Base-by-base conservation (phyloP, 768 basidiomycete species). In the Russula ochroleuca region DNA sequence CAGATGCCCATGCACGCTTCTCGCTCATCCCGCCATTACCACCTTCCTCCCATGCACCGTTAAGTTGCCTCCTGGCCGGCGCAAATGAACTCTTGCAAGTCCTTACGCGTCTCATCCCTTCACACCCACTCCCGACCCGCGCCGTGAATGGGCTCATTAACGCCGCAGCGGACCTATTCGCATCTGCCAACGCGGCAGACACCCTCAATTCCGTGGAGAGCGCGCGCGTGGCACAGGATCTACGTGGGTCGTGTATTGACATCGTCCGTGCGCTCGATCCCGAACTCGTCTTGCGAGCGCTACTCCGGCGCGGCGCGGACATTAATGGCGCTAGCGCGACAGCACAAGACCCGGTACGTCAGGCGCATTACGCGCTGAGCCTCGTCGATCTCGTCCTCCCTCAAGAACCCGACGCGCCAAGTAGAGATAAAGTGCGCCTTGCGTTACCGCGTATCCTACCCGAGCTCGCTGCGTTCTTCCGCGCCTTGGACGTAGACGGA, bases 341-440 rank as follows among this genome's bases (percentile, higher is more conserved):
- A 25, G 38, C 77, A 48, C 75, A 74, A 10, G 87, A 92, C 69
- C 87, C 87, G 2, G 80, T 78, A 0, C 76, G 79, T 63, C 85
- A 83, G 57, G 67, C 87, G 3, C 71, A 77, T 37, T 85, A 87
- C 69, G 74, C 83, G 3, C 83, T 82, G 68, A 73, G 75, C 50
- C 76, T 92, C 53, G 67, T 90, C 48, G 82, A 87, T 67, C 75
- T 76, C 58, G 71, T 90, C 37, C 74, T 91, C 1, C 86, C 87
- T 1, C 68, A 66, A 64, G 52, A 70, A 66, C 47, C 57, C 55
- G 50, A 57, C 13, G 47, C 58, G 17, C 57, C 38, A 14, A 45
- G 25, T 5, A 51, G 43, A 5, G 50, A 38, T 2, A 89, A 85
- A 86, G 72, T 81, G 1, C 75, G 77, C 6, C 72, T 72, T 11